phyloP scores from a whole-genome alignment of 352 stramenopile genomes.

The Globisporangium ultimum region DNA sequence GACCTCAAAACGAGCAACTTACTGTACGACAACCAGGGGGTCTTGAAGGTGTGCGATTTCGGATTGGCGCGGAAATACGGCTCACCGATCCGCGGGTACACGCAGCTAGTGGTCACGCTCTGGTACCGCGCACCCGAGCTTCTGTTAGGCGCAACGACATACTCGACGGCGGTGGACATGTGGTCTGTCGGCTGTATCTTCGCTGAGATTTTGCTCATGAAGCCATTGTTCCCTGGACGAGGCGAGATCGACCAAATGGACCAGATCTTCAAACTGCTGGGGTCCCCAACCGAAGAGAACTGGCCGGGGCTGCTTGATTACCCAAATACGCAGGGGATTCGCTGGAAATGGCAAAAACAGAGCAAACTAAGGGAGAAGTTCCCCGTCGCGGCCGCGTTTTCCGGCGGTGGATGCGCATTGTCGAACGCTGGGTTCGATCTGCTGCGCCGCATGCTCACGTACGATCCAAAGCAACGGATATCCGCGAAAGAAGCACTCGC shows the following conservation, averaged over 20 bases:
- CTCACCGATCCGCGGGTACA: conserved; percentile 77
- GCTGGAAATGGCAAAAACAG: conserved; percentile 69
- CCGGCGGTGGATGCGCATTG: conserved; percentile 45
- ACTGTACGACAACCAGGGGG: conserved; percentile 87
- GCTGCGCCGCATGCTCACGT: conserved; percentile 54
- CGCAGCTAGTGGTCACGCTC: conserved; percentile 92
- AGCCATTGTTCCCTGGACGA: conserved; percentile 91
- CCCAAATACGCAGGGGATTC: conserved; percentile 56
- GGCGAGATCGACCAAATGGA: conserved; percentile 96
- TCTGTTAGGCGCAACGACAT: conserved; percentile 88
- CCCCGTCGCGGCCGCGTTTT: conserved; percentile 49
- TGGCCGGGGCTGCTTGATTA: conserved; percentile 83
- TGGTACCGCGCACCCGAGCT: conserved; percentile 95
- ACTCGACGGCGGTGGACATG: conserved; percentile 95
- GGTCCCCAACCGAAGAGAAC: conserved; percentile 84
- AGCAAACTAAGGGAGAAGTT: conserved; percentile 79
- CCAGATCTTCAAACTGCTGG: conserved; percentile 95
- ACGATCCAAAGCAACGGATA: conserved; percentile 73
- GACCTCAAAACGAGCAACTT: conserved; percentile 99
- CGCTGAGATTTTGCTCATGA: conserved; percentile 93
- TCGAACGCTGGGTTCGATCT: conserved; percentile 79
- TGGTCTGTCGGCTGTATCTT: conserved; percentile 97
- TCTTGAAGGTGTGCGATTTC: conserved; percentile 87
- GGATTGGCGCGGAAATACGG: conserved; percentile 81
- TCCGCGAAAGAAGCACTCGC: conserved; percentile 72